phyloP scores from a whole-genome alignment of 2,329 filamentous ascomycete species.

The Scedosporium minutisporum region DNA sequence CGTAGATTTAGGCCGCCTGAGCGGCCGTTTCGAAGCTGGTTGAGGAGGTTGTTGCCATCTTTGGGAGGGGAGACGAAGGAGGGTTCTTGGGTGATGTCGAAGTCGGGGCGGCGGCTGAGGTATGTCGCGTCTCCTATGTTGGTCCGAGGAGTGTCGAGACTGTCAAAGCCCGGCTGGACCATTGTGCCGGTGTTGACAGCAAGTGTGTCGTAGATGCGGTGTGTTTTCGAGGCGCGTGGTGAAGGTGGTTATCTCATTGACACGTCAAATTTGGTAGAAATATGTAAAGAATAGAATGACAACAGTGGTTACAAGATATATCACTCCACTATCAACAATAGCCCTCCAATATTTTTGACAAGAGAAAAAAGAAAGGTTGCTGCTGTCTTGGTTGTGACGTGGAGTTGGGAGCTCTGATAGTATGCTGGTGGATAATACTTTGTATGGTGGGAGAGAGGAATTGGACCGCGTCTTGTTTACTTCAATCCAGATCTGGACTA shows the following conservation, averaged over 20 bases:
- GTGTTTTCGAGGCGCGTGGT: neutral
- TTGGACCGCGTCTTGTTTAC: constrained; percentile 29
- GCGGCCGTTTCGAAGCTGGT: constrained; percentile 61
- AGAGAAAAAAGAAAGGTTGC: neutral
- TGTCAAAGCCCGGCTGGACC: constrained; percentile 53
- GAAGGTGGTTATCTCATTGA: neutral
- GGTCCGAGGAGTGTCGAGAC: constrained; percentile 78
- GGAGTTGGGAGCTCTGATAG: neutral
- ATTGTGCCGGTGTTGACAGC: constrained; percentile 31
- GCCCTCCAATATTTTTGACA: neutral
- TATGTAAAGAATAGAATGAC: neutral
- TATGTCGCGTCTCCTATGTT: constrained; percentile 78
- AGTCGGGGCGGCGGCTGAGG: constrained; percentile 57
- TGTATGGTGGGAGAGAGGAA: neutral
- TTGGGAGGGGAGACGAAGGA: constrained; percentile 77
- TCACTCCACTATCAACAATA: neutral
- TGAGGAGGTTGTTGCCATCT: constrained; percentile 49
- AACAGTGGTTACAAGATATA: neutral
- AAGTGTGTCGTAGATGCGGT: neutral
- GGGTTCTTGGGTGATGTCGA: constrained; percentile 79
- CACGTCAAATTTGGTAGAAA: neutral
- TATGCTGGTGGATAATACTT: neutral
- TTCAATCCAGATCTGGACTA: constrained; percentile 25
- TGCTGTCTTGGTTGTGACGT: neutral
- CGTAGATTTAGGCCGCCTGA: constrained; percentile 47